Base-by-base conservation (phyloP, 768 basidiomycete genomes). In the Mycena galopus region DNA sequence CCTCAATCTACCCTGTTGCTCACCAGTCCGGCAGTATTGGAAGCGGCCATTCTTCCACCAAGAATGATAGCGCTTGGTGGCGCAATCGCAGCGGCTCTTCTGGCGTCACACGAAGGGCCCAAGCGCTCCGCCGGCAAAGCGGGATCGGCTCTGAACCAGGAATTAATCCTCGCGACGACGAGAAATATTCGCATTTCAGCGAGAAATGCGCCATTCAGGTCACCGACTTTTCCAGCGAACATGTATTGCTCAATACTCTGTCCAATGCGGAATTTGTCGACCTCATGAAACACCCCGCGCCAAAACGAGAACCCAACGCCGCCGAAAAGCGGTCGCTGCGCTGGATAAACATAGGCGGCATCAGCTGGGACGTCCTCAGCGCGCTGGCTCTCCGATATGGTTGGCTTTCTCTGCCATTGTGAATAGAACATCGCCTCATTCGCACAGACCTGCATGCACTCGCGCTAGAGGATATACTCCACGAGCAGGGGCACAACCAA, bases 361-460 rank as follows among this genome's bases (percentile, higher is more conserved):
- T 75, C 2, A 65, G 58, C 37, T 75, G 71, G 74, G 67, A 72
- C 39, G 64, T 75, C 2, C 14, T 72, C 8, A 72, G 63, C 32
- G 63, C 65, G 12, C 39, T 72, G 55, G 63, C 71, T 19, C 35
- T 65, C 27, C 67, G 65, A 55, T 70, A 75, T 42, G 69, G 73
- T 74, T 25, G 4, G 37, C 21, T 50, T 12, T 29, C 33, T 53
- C 32, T 55, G 29, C n/a, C n/a, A n/a, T 64, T 8, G 1, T 51
- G 39, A 3, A 25, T 19, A 6, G 17, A 35, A 29, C 23, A 0
- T 1, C 39, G 35, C 39, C 64, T 65, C 19, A 73, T 37, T 39
- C 14, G 44, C 8, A 39, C 50, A 87, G 87, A 88, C 68, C 78
- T 89, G 42, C 88, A 89, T 67, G 86, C 88, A 0, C 84, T 89